Conservation (phyloP, 768 basidiomycete genomes). For the Lactarius sanguifluus region DNA sequence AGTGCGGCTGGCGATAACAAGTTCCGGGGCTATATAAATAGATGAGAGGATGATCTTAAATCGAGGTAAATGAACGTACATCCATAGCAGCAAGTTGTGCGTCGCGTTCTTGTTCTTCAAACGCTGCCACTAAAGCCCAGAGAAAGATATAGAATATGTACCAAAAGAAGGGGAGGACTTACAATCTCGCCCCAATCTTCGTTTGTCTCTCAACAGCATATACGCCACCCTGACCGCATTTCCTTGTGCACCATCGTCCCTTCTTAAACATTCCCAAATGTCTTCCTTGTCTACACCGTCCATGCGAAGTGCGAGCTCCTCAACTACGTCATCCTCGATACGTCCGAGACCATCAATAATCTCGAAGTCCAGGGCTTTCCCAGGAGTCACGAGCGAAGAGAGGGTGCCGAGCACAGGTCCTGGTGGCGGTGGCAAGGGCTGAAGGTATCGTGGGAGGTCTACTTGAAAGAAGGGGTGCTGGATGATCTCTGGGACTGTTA, state of each 20-base stretch:
- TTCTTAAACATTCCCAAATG: slow-evolving; percentile 80
- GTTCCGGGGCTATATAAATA: slow-evolving; percentile 58
- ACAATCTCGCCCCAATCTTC: slow-evolving; percentile 81
- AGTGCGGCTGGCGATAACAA: slow-evolving; percentile 63
- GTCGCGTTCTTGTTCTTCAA: slow-evolving; percentile 85
- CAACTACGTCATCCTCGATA: slow-evolving; percentile 89
- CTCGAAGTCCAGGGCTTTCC: slow-evolving; percentile 70
- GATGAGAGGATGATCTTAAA: slow-evolving; percentile 17
- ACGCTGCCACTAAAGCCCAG: slow-evolving; percentile 58
- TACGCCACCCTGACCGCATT: slow-evolving; percentile 98
- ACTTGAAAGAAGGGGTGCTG: slow-evolving; percentile 87
- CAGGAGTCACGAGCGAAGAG: slow-evolving; percentile 65
- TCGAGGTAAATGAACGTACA: slow-evolving; percentile 46
- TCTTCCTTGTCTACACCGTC: slow-evolving; percentile 76
- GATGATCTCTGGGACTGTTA: slow-evolving; percentile 89
- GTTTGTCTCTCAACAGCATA: slow-evolving; percentile 87
- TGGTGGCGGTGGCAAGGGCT: slow-evolving; percentile 73
- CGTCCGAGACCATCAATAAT: slow-evolving; percentile 90
- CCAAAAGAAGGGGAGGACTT: slow-evolving; percentile 39
- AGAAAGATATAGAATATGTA: slow-evolving; percentile 26
- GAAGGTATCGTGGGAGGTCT: slow-evolving; percentile 84
- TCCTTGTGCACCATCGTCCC: slow-evolving; percentile 81
- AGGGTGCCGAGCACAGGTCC: slow-evolving; percentile 76
- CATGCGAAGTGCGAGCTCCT: slow-evolving; percentile 73
- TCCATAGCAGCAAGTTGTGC: slow-evolving; percentile 78